Evolutionary conservation across 148 eudicot species (phyloP).

Genomic region (Dysphania ambrosioides): DNA sequence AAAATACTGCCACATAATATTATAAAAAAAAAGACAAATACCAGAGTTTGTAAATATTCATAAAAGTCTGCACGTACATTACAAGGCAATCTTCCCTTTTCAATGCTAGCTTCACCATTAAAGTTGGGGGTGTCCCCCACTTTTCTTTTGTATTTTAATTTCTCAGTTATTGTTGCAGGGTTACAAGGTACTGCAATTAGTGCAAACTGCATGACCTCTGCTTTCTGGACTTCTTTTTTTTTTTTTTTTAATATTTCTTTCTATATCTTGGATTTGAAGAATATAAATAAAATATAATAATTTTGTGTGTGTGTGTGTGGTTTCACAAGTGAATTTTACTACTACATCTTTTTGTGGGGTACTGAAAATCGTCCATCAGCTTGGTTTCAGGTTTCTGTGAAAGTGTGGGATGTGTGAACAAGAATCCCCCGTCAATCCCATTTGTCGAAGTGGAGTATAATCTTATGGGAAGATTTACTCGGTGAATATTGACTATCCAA

Average conservation of each 20-base stretch:
- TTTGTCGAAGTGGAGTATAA: neutral
- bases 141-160: neutral
- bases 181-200: conserved; percentile 4
- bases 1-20: neutral
- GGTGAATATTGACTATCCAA: no score
- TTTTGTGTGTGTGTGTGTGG: neutral
- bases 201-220: neutral
- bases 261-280: neutral
- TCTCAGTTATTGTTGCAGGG: neutral
- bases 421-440: conserved; percentile 15
- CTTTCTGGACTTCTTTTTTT: neutral
- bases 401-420: conserved; percentile 18
- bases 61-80: conserved; percentile 16
- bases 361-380: conserved; percentile 3
- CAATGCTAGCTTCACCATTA: conserved; percentile 28
- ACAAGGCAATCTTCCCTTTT: conserved; percentile 27
- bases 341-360: conserved; percentile 9
- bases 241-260: neutral
- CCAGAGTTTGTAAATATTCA: neutral
- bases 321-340: neutral
- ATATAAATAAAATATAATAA: neutral
- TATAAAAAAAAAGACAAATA: conserved; percentile 1
- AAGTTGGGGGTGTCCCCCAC: conserved; percentile 5
- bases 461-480: no score
- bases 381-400: neutral